Percentiles rank a stretch among this genome's conserved stretches.
phyloP scores from a whole-genome alignment of 2,329 filamentous ascomycete genomes.

The Ambrosiella xylebori region DNA sequence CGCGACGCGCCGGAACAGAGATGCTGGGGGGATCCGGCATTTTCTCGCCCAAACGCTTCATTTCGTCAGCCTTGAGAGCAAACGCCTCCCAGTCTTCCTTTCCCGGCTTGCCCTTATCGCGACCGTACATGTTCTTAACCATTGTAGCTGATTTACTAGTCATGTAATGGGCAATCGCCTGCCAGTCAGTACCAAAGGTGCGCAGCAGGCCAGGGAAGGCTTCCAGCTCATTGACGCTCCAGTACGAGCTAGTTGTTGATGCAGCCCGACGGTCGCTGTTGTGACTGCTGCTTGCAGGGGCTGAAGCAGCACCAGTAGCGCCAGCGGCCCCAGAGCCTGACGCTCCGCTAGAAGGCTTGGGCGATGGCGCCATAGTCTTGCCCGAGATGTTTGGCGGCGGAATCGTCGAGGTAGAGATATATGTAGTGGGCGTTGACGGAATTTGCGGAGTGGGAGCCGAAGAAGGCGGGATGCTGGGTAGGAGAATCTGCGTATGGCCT shows the following conservation, averaged over 20 bases:
- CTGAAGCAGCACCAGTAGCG: slow-evolving; percentile 23
- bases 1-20: slow-evolving; percentile 25
- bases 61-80: slow-evolving; percentile 41
- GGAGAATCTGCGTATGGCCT: slow-evolving; percentile 7
- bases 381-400: slow-evolving; percentile 7
- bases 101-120: slow-evolving; percentile 42
- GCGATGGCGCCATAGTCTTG: neutral
- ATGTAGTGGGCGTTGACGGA: neutral
- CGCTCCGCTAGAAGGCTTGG: neutral
- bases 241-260: slow-evolving; percentile 59
- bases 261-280: slow-evolving; percentile 32
- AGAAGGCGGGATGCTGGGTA: slow-evolving; percentile 15
- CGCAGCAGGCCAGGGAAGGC: slow-evolving; percentile 58
- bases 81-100: slow-evolving; percentile 39
- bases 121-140: slow-evolving; percentile 55
- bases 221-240: slow-evolving; percentile 66
- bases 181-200: slow-evolving; percentile 67
- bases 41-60: slow-evolving; percentile 37
- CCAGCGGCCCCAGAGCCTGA: slow-evolving; percentile 12
- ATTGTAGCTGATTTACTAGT: slow-evolving; percentile 74
- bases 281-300: slow-evolving; percentile 34
- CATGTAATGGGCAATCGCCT: slow-evolving; percentile 59
- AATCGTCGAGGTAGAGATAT: neutral
- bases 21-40: slow-evolving; percentile 39
- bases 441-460: slow-evolving; percentile 14